Conservation (phyloP, 306 rosid species). For the Phaseolus lunatus region DNA sequence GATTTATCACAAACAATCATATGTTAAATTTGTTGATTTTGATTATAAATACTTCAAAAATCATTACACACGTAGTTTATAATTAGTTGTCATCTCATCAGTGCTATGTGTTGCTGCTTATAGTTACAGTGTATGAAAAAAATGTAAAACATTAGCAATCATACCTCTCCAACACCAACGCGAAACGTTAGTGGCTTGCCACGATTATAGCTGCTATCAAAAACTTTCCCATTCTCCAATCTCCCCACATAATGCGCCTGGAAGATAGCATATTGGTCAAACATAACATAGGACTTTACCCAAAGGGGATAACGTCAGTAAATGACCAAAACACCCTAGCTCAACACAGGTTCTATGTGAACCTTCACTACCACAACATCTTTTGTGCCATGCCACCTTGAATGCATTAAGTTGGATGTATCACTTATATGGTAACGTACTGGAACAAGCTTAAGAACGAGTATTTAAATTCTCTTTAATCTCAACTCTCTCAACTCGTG, state of each 20-base stretch:
- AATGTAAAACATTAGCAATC: background rate
- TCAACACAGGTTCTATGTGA: background rate
- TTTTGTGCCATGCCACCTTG: background rate
- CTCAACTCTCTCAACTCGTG: too few relatives aligned
- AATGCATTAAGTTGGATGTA: background rate
- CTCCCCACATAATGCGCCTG: constrained; percentile 90
- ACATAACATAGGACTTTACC: constrained; percentile 23
- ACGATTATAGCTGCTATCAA: constrained; percentile 94
- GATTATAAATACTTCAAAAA: background rate
- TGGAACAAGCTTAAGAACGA: too few relatives aligned
- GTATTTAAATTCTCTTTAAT: too few relatives aligned
- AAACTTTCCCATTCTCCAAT: constrained; percentile 88
- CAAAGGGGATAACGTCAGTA: background rate
- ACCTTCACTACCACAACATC: background rate
- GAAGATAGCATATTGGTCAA: constrained; percentile 6
- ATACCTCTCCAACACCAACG: constrained; percentile 95
- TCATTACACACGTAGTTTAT: too few relatives aligned
- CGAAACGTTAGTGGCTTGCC: constrained; percentile 91
- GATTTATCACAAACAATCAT: background rate
- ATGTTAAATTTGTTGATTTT: background rate
- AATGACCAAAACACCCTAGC: constrained; percentile 10
- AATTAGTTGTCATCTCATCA: background rate
- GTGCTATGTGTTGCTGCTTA: background rate
- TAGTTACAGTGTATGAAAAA: constrained; percentile 20
- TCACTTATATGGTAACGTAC: too few relatives aligned